Percentiles rank a stretch among this genome's conserved stretches.
Conservation (phyloP, 495 filamentous ascomycete genomes). For the Aspergillus kassunensis region DNA sequence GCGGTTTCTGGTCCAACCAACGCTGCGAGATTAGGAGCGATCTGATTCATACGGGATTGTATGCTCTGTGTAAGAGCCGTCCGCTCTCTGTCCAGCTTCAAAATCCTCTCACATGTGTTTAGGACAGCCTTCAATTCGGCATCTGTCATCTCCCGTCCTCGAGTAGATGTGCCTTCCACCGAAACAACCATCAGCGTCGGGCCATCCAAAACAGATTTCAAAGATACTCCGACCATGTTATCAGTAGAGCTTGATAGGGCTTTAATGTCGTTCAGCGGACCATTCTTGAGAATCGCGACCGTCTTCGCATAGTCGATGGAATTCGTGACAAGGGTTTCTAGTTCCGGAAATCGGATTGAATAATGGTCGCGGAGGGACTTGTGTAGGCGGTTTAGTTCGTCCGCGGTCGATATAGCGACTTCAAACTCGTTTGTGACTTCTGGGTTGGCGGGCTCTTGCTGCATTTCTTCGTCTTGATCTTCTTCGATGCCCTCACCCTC, state of each 20-base stretch:
- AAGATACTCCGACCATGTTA: constrained; percentile 68
- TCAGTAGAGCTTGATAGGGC: constrained; percentile 61
- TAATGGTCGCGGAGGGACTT: constrained; percentile 96
- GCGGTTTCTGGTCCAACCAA: constrained; percentile 93
- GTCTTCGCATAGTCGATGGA: constrained; percentile 95
- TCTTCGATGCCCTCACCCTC: constrained; percentile 23
- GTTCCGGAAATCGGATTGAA: constrained; percentile 86
- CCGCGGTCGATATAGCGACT: constrained; percentile 84
- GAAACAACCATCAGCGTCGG: constrained; percentile 93
- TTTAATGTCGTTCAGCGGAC: constrained; percentile 87
- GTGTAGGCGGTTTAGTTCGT: constrained; percentile 88
- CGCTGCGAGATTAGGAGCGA: constrained; percentile 91
- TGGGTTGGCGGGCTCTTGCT: constrained; percentile 22
- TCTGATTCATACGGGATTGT: constrained; percentile 94
- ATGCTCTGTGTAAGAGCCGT: constrained; percentile 87
- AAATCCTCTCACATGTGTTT: constrained; percentile 79
- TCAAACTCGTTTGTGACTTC: constrained; percentile 77
- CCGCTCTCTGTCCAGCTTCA: constrained; percentile 83
- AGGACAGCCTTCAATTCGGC: constrained; percentile 71
- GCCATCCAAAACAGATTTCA: constrained; percentile 78
- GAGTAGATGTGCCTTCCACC: constrained; percentile 88
- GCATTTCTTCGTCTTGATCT: constrained; percentile 18
- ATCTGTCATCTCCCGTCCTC: constrained; percentile 70
- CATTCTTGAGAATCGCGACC: constrained; percentile 89
- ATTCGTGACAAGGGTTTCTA: constrained; percentile 90